phyloP scores from a whole-genome alignment of 176 grass and related monocot genomes.

The Oryza brachyantha region DNA sequence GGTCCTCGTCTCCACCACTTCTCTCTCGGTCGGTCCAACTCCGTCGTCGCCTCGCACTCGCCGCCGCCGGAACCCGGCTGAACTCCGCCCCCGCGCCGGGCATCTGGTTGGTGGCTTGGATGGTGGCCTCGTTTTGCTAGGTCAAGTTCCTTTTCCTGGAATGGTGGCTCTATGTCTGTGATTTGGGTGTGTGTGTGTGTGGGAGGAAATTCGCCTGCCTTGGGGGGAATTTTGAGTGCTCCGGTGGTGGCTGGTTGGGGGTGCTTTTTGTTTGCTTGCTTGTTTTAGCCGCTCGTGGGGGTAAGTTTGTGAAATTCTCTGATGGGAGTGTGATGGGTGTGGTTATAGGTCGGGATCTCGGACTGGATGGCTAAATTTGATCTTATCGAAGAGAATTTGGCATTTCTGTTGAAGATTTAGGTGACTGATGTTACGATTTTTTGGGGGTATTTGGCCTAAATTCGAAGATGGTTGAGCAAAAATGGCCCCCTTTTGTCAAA shows the following conservation, averaged over 20 bases:
- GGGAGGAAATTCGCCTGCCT: neutral
- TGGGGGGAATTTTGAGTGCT: neutral
- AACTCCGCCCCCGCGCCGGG: too few species aligned
- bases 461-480: neutral
- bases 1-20: conserved; percentile 8
- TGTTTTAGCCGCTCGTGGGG: neutral
- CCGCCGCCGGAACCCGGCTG: too few species aligned
- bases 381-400: neutral
- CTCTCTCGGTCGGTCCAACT: neutral
- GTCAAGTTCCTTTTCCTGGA: too few species aligned
- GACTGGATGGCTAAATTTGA: neutral
- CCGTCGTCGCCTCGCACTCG: conserved; percentile 35
- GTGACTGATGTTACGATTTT: neutral
- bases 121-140: too few species aligned
- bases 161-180: too few species aligned
- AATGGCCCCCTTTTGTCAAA: neutral
- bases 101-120: too few species aligned
- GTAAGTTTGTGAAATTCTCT: neutral
- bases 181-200: neutral
- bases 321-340: too few species aligned
- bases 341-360: conserved; percentile 25
- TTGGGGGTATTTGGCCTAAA: neutral
- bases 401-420: neutral
- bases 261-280: too few species aligned
- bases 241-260: conserved; percentile 14